These are phyloP conservation scores for Cyclostephanos tholiformis DNA, from an alignment of 108 stramenopile species.

Conservation along the genomic window DNA sequence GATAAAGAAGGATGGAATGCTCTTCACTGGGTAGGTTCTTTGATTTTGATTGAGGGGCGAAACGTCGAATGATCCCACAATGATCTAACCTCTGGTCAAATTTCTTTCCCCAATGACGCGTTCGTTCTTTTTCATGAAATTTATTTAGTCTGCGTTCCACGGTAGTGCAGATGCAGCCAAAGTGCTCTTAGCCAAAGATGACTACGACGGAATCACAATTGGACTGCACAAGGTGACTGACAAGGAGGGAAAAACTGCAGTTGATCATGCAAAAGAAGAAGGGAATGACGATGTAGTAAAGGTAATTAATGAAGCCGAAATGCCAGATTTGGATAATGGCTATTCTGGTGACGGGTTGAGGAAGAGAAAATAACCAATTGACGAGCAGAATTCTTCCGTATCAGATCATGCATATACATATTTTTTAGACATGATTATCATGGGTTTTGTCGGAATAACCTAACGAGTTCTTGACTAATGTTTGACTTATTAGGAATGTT, in stretches of 20 bases:
- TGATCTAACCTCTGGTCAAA: conserved; percentile 3
- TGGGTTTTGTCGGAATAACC: background rate
- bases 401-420: background rate
- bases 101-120: background rate
- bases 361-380: conserved; percentile 40
- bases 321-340: conserved; percentile 6
- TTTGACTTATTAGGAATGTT: background rate
- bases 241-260: conserved; percentile 85
- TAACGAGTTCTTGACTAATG: background rate
- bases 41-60: background rate
- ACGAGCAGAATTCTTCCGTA: background rate
- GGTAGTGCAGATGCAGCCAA: conserved; percentile 75
- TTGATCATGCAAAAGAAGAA: conserved; percentile 73
- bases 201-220: conserved; percentile 44
- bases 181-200: conserved; percentile 48
- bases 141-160: conserved; percentile 68
- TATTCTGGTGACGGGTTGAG: conserved; percentile 38
- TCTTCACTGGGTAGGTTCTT: conserved; percentile 70
- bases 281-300: conserved; percentile 73
- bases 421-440: background rate
- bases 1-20: conserved; percentile 90
- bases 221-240: conserved; percentile 62
- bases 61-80: background rate
- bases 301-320: conserved; percentile 56
- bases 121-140: background rate